Evolutionary conservation across 2,329 filamentous ascomycete species (phyloP), one percentile per base, ranked within the genome.

Genomic region (Neospermospora avenae): DNA sequence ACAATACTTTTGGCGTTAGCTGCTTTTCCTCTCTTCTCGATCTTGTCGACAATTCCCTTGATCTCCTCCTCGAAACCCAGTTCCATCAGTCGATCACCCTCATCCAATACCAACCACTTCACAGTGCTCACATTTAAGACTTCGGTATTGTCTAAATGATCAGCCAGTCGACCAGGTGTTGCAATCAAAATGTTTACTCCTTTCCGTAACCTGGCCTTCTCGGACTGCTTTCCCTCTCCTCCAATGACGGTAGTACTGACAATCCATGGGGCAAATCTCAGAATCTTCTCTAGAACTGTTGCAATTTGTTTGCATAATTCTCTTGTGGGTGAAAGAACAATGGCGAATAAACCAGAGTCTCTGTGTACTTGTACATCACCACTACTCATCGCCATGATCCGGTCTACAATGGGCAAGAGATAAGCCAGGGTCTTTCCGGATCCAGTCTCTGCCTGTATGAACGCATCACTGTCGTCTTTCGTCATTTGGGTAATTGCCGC

Each of bases 351-450:
- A 0, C 95, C 95, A 11, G 92, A 96, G 69, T 93, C 87, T 65
- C 95, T 83, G 69, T 92, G 87, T 48, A 97, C 84, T 68, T 82
- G 79, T 69, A 77, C 69, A 67, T 77, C 69, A 13, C 74, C 67
- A n/a, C 67, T 77, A 80, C 90, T 87, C 31, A 98, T 81, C 14
- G 86, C 82, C 74, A 96, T 84, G 20, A 99, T 88, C 24, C 92
- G 84, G 72, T 99, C 91, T 22, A 99, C 86, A 49, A 99, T 89
- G 1, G 95, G 95, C 6, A 99, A 78, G 4, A 99, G 81, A 73
- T 99, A 99, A n/a, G 95, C 91, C 62, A 99, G 77, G 0, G 95
- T 99, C 77, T 99, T 99, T 76, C 95, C 95, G 0, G 95, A 99
- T 67, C 95, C 95, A 0, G 95, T 99, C 77, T 99, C 89, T 2